Conservation (phyloP, 106 monocot genomes). For the Dendrobium officinale region DNA sequence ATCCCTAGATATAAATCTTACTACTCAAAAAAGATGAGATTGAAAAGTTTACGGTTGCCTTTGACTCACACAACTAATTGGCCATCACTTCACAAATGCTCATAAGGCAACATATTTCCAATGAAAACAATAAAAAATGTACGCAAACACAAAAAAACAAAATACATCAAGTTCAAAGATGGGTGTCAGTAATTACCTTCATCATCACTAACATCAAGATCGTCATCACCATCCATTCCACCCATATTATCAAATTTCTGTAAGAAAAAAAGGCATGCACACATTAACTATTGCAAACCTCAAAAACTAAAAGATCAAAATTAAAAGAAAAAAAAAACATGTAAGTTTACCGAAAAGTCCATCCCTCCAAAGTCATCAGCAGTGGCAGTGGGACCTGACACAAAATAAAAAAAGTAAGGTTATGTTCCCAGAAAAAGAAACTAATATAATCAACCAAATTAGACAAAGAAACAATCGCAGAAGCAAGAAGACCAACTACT, state of each 20-base stretch:
- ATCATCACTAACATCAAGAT: constrained; percentile 59
- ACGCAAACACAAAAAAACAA: not conserved
- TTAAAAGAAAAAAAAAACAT: not conserved
- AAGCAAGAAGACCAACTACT: too few species aligned
- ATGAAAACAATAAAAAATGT: not conserved
- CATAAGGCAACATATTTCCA: not conserved
- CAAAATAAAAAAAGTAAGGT: not conserved
- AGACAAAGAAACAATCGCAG: not conserved
- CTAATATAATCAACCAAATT: not conserved
- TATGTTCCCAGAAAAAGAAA: not conserved
- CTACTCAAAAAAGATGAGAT: not conserved
- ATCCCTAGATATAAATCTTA: not conserved
- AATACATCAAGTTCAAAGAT: not conserved
- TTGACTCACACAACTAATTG: not conserved
- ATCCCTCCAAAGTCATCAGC: constrained; percentile 61
- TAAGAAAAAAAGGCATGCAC: not conserved
- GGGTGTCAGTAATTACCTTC: constrained; percentile 35
- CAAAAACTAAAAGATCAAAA: constrained; percentile 9
- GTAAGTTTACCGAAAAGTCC: constrained; percentile 55
- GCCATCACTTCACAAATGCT: not conserved
- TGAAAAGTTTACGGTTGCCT: not conserved
- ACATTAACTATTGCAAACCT: constrained; percentile 4
- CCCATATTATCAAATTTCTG: constrained; percentile 68
- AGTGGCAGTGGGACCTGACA: constrained; percentile 13
- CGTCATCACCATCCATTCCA: constrained; percentile 38